Conservation (phyloP, 768 basidiomycete species). For the Lactarius sanguifluus region DNA sequence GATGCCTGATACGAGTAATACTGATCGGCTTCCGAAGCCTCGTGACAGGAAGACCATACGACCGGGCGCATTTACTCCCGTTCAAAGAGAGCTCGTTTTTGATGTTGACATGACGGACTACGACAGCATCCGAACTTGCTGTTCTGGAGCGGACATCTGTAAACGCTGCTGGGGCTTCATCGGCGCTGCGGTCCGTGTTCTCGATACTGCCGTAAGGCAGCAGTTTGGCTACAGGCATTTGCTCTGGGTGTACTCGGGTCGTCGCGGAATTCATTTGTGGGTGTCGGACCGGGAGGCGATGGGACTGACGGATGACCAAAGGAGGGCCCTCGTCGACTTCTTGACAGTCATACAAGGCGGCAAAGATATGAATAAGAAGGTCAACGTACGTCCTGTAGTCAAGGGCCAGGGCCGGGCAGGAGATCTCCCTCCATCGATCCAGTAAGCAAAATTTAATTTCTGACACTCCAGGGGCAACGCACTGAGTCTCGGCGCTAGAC, state of each 20-base stretch:
- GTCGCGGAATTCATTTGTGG: constrained; percentile 98
- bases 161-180: constrained; percentile 94
- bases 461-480: not conserved
- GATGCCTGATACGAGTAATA: constrained; percentile 2
- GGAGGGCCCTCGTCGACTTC: constrained; percentile 83
- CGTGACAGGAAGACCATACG: constrained; percentile 84
- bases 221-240: constrained; percentile 91
- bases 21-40: constrained; percentile 52
- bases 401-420: constrained; percentile 32
- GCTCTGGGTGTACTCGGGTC: constrained; percentile 98
- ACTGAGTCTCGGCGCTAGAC: constrained; percentile 23
- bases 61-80: constrained; percentile 65
- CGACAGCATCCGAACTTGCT: constrained; percentile 93
- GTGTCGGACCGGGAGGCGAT: constrained; percentile 88
- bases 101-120: constrained; percentile 99
- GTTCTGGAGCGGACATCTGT: constrained; percentile 89
- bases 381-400: constrained; percentile 61
- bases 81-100: constrained; percentile 91
- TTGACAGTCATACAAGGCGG: constrained; percentile 81
- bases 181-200: constrained; percentile 82
- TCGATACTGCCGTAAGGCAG: constrained; percentile 75
- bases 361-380: constrained; percentile 77
- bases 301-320: constrained; percentile 87
- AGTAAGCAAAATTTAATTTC: constrained; percentile 41
- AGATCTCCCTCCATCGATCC: constrained; percentile 69